These are phyloP conservation scores for Tetrapisispora fleetii DNA, from an alignment of 805 yeast genomes.

Conservation along the genomic window DNA sequence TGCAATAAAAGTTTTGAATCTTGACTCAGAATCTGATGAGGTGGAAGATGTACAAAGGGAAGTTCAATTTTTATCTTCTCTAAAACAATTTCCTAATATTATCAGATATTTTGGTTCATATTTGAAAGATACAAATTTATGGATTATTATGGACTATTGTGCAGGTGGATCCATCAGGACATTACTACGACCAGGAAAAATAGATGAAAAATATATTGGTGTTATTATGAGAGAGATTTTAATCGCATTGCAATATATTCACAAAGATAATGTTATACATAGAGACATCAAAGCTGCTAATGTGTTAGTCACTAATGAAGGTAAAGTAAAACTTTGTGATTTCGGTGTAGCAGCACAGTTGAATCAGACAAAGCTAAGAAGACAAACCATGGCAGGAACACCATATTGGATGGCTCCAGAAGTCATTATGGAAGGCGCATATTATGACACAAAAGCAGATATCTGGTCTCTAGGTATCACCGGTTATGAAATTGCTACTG, in stretches of 20 bases:
- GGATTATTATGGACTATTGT: slow-evolving; percentile 97
- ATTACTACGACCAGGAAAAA: slow-evolving; percentile 70
- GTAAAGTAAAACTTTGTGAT: slow-evolving; percentile 86
- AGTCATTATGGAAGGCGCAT: slow-evolving; percentile 83
- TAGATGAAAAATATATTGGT: slow-evolving; percentile 76
- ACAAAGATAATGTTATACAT: slow-evolving; percentile 84
- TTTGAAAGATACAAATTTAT: slow-evolving; percentile 76
- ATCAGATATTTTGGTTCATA: slow-evolving; percentile 88
- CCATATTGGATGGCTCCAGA: slow-evolving; percentile 99
- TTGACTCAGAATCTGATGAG: slow-evolving; percentile 91
- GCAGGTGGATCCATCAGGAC: slow-evolving; percentile 94
- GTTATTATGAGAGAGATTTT: slow-evolving; percentile 78
- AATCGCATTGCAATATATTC: slow-evolving; percentile 70
- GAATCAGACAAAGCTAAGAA: slow-evolving; percentile 59
- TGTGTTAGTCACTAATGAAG: slow-evolving; percentile 79
- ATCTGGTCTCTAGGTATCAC: slow-evolving; percentile 97
- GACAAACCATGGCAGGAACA: slow-evolving; percentile 93
- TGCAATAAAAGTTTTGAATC: slow-evolving; percentile 85
- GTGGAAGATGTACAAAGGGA: slow-evolving; percentile 92
- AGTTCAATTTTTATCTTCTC: slow-evolving; percentile 71
- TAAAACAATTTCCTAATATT: slow-evolving; percentile 81
- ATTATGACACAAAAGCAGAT: slow-evolving; percentile 86
- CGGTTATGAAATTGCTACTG: slow-evolving; percentile 87
- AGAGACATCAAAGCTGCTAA: slow-evolving; percentile 96
- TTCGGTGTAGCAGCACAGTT: slow-evolving; percentile 97